Percentiles rank a stretch among this genome's conserved stretches.
phyloP scores from a whole-genome alignment of 164 flowering plant genomes.

The Brasenia schreberi region DNA sequence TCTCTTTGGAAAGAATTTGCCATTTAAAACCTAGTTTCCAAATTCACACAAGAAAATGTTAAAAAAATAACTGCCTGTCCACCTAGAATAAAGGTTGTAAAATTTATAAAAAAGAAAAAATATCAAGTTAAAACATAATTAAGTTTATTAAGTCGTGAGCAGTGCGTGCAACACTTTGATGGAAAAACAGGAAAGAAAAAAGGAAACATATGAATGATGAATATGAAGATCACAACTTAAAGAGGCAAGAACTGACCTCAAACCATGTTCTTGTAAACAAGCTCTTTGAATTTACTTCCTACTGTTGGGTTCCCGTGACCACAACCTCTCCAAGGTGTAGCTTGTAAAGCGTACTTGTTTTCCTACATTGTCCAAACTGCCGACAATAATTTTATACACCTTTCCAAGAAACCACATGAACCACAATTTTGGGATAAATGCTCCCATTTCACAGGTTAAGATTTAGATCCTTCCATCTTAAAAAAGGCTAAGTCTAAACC shows the following conservation, averaged over 20 bases:
- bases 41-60: too few relatives aligned
- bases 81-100: too few relatives aligned
- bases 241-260: slow-evolving; percentile 38
- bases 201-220: too few relatives aligned
- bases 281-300: slow-evolving; percentile 96
- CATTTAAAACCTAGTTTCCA: too few relatives aligned
- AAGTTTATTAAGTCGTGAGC: too few relatives aligned
- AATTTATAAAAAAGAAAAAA: too few relatives aligned
- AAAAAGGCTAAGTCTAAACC: background rate
- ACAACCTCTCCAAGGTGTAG: slow-evolving; percentile 97
- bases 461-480: background rate
- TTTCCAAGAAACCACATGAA: slow-evolving; percentile 92
- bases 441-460: background rate
- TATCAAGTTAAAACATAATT: too few relatives aligned
- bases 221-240: too few relatives aligned
- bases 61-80: too few relatives aligned
- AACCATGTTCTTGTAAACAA: slow-evolving; percentile 96
- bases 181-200: too few relatives aligned
- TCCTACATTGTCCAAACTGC: slow-evolving; percentile 98
- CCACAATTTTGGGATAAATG: slow-evolving; percentile 73
- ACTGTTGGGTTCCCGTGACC: slow-evolving; percentile 93
- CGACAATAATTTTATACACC: slow-evolving; percentile 91
- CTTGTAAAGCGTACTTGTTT: slow-evolving; percentile 94
- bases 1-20: too few relatives aligned
- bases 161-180: too few relatives aligned